Conservation (phyloP, 2,329 filamentous ascomycete genomes). For the Monilinia laxa region DNA sequence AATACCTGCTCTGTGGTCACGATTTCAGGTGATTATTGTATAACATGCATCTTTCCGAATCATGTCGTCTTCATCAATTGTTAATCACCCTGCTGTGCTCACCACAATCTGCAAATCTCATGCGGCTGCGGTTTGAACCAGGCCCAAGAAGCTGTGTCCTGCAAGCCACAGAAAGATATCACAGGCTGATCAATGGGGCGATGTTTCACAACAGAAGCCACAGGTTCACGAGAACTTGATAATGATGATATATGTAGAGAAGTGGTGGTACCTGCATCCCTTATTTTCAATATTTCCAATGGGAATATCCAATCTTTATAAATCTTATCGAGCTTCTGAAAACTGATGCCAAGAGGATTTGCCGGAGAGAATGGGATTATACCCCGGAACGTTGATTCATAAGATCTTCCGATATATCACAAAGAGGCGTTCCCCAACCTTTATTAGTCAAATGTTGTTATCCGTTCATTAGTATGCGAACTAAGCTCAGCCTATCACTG, state of each 20-base stretch:
- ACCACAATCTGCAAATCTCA: constrained; percentile 14
- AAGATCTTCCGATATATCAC: constrained; percentile 17
- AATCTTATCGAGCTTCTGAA: constrained; percentile 14
- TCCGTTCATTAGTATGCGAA: constrained; percentile 18
- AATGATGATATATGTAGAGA: constrained; percentile 1
- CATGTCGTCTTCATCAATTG: constrained; percentile 14
- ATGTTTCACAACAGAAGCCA: constrained; percentile 7
- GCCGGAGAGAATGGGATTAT: not conserved
- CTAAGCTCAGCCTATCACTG: constrained; percentile 11
- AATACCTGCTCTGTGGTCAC: constrained; percentile 14
- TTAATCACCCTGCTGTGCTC: constrained; percentile 16
- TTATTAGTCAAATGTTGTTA: constrained; percentile 21
- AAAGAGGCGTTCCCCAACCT: constrained; percentile 17
- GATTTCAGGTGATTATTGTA: constrained; percentile 23
- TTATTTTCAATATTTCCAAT: constrained; percentile 15
- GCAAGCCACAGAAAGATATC: constrained; percentile 19
- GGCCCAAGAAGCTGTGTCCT: constrained; percentile 13
- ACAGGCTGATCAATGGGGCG: constrained; percentile 11
- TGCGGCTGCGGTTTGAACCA: constrained; percentile 14
- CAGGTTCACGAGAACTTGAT: not conserved
- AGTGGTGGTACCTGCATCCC: constrained; percentile 16
- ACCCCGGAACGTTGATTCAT: constrained; percentile 3
- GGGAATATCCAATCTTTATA: constrained; percentile 13
- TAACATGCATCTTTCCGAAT: constrained; percentile 19
- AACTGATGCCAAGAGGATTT: constrained; percentile 1